These are phyloP conservation scores for Aspergillus nidulans DNA, from an alignment of 495 filamentous ascomycete genomes.

Conservation along the genomic window DNA sequence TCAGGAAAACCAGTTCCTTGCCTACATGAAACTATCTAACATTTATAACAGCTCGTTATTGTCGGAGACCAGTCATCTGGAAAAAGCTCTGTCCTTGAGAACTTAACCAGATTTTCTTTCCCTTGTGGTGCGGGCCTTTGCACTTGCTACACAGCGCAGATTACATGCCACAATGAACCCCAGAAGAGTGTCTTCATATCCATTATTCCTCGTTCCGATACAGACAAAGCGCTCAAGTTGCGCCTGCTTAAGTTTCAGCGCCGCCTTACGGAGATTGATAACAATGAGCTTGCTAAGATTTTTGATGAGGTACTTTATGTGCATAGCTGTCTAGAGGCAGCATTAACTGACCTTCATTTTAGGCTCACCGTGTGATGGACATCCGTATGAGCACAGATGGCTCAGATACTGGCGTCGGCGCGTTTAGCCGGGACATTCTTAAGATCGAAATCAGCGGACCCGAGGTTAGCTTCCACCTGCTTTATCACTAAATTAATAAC, in stretches of 20 bases:
- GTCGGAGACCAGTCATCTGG: slow-evolving; percentile 47
- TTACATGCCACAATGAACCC: slow-evolving; percentile 46
- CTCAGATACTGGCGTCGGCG: no score
- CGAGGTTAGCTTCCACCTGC: no score
- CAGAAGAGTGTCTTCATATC: slow-evolving; percentile 21
- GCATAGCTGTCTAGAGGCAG: neutral
- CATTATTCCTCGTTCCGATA: slow-evolving; percentile 22
- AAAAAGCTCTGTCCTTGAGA: slow-evolving; percentile 51
- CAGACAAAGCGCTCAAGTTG: slow-evolving; percentile 10
- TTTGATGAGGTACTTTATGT: slow-evolving; percentile 27
- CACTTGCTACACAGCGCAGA: slow-evolving; percentile 57
- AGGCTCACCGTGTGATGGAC: slow-evolving; percentile 28
- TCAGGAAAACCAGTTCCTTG: neutral
- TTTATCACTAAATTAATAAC: no score
- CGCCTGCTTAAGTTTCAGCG: no score
- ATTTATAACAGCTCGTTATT: slow-evolving; percentile 31
- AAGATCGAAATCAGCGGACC: slow-evolving; percentile 49
- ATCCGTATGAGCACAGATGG: slow-evolving; percentile 14
- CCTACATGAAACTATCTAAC: neutral
- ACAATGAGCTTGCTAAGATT: slow-evolving; percentile 27
- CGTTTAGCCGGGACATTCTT: no score
- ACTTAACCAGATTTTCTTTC: slow-evolving; percentile 48
- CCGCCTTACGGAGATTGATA: slow-evolving; percentile 17
- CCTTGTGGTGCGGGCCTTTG: slow-evolving; percentile 50
- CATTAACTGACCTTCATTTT: neutral